Evolutionary conservation across 2,329 filamentous ascomycete genomes (phyloP), one percentile per base, ranked within the genome.

Genomic region (Monilinia laxa): DNA sequence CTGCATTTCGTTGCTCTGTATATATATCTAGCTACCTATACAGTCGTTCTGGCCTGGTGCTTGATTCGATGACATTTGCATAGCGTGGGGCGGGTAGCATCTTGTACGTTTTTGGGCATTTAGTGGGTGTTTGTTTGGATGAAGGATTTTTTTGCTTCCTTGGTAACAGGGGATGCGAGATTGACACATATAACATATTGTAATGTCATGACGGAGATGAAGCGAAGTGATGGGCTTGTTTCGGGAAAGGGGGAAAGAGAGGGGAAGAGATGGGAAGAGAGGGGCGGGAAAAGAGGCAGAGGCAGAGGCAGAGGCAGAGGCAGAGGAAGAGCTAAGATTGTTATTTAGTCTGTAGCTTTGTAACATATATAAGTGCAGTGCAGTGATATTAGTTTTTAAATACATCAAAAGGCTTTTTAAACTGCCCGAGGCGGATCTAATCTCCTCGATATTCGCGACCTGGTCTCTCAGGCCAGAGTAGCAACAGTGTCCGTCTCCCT

Each of bases 21-120:
- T 51, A 66, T 54, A 38, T 52, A 35, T n/a, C 35, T 53, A 62
- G 20, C 28, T 42, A 11, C 16, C 49, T 54, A 54, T 31, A 42
- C 25, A 20, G 25, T 65, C 64, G 47, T 65, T 53, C 64, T n/a
- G 51, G 65, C 65, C 65, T 64, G 65, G 65, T 64, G 65, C 65
- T 66, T 52, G 57, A 66, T 55, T 56, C 64, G 64, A 65, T 54
- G 25, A 28, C 23, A 63, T 56, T 63, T 55, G 53, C 65, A 57
- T 66, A 64, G 59, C 58, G 42, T 56, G 65, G 65, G 42, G 56
- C 45, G 14, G 45, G 58, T 31, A 38, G 58, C 58, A 40, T 62
- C 25, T 64, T 25, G 49, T 40, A 51, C 4, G 14, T 38, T 51
- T 38, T 52, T 62, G 38, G 28, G 49, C 20, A 49, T 63, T 63